Evolutionary conservation across 495 filamentous ascomycete genomes (phyloP).

Genomic region (Neurospora sp.): DNA sequence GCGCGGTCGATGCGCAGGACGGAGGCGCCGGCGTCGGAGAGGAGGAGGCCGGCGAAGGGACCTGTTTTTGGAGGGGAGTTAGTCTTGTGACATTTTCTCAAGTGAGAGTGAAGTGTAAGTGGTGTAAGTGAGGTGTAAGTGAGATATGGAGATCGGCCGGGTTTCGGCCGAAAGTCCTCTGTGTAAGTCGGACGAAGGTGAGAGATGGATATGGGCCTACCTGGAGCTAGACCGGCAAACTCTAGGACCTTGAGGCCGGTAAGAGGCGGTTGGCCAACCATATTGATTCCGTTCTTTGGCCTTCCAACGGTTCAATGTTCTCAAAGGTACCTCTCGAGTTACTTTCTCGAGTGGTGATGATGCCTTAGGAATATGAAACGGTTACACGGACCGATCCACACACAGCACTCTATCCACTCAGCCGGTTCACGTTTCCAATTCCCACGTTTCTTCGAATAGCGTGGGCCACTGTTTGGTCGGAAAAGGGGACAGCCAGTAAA

Average conservation of each 20-base stretch:
- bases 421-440: background rate
- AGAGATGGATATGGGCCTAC: constrained; percentile 30
- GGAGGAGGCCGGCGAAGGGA: constrained; percentile 80
- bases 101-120: background rate
- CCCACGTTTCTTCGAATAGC: background rate
- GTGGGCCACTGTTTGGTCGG: background rate
- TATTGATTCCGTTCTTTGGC: constrained; percentile 7
- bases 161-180: background rate
- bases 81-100: background rate
- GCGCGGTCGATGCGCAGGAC: constrained; percentile 81
- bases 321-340: background rate
- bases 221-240: constrained; percentile 82
- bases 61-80: constrained; percentile 34
- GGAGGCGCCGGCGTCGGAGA: constrained; percentile 79
- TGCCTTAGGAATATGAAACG: background rate
- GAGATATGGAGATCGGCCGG: background rate
- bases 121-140: background rate
- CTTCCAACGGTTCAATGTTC: background rate
- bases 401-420: background rate
- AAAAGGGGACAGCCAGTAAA: background rate
- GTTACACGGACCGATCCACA: background rate
- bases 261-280: constrained; percentile 52
- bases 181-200: background rate
- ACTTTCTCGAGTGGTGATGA: background rate
- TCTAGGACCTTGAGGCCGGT: constrained; percentile 73